phyloP scores from a whole-genome alignment of 257 asterid genomes.

The Scutellaria baicalensis region DNA sequence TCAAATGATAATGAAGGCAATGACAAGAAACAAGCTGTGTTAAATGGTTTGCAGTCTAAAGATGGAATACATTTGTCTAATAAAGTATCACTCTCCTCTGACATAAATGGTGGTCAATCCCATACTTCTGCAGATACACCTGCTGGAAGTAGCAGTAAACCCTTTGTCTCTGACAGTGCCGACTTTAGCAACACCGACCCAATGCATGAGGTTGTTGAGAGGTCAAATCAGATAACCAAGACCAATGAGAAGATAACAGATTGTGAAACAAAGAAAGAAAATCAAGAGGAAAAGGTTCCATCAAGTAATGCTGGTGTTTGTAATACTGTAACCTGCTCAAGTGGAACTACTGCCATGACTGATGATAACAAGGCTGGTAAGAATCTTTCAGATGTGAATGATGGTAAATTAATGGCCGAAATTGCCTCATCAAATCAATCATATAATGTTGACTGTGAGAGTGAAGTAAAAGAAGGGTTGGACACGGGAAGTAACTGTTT shows the following conservation, averaged over 20 bases:
- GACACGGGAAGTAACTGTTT: not conserved
- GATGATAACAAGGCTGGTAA: constrained; percentile 16
- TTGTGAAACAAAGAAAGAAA: constrained; percentile 20
- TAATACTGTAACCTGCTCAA: constrained; percentile 15
- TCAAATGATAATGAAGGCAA: constrained; percentile 20
- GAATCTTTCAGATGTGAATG: constrained; percentile 14
- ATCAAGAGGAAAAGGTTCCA: constrained; percentile 20
- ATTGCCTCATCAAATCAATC: constrained; percentile 9
- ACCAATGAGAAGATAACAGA: constrained; percentile 17
- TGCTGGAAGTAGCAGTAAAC: constrained; percentile 15
- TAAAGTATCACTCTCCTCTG: constrained; percentile 19
- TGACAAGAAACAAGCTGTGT: constrained; percentile 26
- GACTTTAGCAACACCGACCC: constrained; percentile 19
- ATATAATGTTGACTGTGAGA: constrained; percentile 11
- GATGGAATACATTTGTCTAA: constrained; percentile 19
- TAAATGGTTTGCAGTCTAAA: constrained; percentile 20
- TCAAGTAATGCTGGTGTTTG: constrained; percentile 3
- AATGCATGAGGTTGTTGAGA: constrained; percentile 22
- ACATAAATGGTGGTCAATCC: constrained; percentile 19
- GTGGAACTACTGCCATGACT: constrained; percentile 1
- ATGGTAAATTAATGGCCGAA: constrained; percentile 17
- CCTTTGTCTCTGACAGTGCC: constrained; percentile 10
- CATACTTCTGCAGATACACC: constrained; percentile 24
- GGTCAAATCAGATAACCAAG: constrained; percentile 24
- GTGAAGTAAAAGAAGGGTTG: constrained; percentile 21